Base-by-base conservation (phyloP, 2,329 filamentous ascomycete species). In the Cryphonectria japonica region DNA sequence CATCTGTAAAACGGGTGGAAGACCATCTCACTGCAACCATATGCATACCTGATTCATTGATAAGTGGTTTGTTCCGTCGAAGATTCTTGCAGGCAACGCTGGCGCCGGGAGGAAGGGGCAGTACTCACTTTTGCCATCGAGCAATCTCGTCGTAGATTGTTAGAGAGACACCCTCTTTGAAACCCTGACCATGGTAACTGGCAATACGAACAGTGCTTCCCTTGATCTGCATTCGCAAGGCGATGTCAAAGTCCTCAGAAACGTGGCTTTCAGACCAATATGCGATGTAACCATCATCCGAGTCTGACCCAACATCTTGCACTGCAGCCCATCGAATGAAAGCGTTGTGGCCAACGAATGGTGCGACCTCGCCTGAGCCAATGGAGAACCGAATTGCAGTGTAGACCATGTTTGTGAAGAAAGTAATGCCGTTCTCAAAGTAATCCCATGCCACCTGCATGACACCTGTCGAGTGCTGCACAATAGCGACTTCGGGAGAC, bases 371-470 rank as follows among this genome's bases (percentile, higher is more conserved):
- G 5, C 92, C 92, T 66, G 88, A 91, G 8, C 89, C 87, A 39
- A 93, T 91, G 29, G 89, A 88, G 76, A 90, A 94, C 37, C 87
- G 85, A 76, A 94, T 94, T 46, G 90, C 88, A 0, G 88, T 90
- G 82, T 94, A 95, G 75, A 94, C 89, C 67, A 94, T 85, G 77
- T 94, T 90, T 59, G 92, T 94, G 81, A 94, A 94, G 82, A 92
- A 94, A 1, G 91, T 92, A 76, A 93, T 92, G 22, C 82, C 90
- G 75, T 91, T 92, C 79, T 94, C 92, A 76, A 94, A 94, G 80
- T 89, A 92, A 71, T 86, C 89, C 76, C 88, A 82, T 0, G 89
- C 87, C 26, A 94, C 90, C 74, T 94, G 89, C 91, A 94, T 94
- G 72, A 94, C 91, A 37, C 91, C 90, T 7, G 91, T 92, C 0